phyloP scores from a whole-genome alignment of 306 rosid genomes.

The Cicer arietinum region DNA sequence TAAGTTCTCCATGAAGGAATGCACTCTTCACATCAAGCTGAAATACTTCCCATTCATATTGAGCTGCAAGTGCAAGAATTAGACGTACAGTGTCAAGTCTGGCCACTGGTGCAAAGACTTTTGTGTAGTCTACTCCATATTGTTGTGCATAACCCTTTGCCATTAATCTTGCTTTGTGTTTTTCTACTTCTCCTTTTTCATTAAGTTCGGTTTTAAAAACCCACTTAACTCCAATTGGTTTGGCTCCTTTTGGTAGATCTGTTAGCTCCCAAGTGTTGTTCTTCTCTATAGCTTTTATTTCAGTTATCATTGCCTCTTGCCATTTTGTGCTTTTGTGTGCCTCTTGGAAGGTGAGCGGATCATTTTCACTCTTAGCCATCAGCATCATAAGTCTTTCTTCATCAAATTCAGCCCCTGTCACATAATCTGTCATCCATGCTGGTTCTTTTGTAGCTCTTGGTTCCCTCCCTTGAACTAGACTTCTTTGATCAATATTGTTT shows the following conservation, averaged over 20 bases:
- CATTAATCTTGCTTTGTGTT: not conserved
- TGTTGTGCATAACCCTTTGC: no score
- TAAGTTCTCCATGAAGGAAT: no score
- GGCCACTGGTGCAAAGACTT: no score
- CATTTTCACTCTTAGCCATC: not conserved
- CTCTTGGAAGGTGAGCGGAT: not conserved
- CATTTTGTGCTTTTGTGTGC: not conserved
- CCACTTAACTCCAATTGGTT: conserved; percentile 12
- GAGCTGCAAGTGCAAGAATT: no score
- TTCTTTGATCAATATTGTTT: no score
- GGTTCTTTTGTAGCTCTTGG: not conserved
- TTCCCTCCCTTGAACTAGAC: not conserved
- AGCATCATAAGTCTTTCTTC: not conserved
- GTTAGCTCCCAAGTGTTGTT: not conserved
- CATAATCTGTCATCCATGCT: not conserved
- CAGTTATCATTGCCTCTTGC: not conserved
- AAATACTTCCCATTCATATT: no score
- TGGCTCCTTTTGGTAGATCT: not conserved
- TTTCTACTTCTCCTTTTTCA: not conserved
- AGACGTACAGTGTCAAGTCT: no score
- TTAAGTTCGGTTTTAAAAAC: not conserved
- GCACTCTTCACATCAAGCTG: no score
- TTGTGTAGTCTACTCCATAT: no score
- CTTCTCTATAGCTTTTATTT: not conserved
- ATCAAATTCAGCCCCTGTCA: not conserved